Base-by-base conservation (phyloP, 768 basidiomycete species). In the Naematelia encephala region DNA sequence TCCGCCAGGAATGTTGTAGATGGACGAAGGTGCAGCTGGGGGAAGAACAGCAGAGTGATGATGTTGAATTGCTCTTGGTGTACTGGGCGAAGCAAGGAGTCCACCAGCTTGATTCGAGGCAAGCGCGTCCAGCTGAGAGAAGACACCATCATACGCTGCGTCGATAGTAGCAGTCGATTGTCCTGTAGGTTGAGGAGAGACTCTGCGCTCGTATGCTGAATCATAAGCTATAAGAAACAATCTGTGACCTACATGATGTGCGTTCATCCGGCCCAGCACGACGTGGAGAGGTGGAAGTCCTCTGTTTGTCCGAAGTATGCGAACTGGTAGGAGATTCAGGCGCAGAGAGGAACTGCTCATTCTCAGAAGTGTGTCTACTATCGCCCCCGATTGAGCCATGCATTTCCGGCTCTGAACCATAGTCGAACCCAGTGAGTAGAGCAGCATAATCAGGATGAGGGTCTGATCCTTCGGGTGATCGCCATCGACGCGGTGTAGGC, bases 111-210 rank as follows among this genome's bases (percentile, higher is more conserved):
- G 45, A 55, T 49, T 49, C 34, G 34, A 8, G 34, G 61, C 71
- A 12, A 73, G 63, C 30, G 56, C 61, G 54, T 73, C 66, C 44
- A 73, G 69, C 14, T 64, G 57, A 10, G 64, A 61, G 26, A 70
- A 55, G 52, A 73, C 69, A 14, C 64, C 67, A 30, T 70, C 69
- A 54, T 68, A 73, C n/a, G 71, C 71, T 54, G 61, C 60, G 43
- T 72, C 70, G 28, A 72, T 60, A 19, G 67, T 66, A 1, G 63
- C 43, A 2, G 65, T 66, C 2, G 68, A 70, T 46, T 68, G 67
- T n/a, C 69, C 69, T 5, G 68, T 73, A 5, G 57, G 26, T 30
- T 69, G 71, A 29, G 66, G 56, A 2, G 26, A 46, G 13, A 70
- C 52, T 8, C 47, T 46, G 19, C 29, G 54, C 13, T 28, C 28